Percentiles rank a stretch among this genome's conserved stretches.
Evolutionary conservation across 2,329 filamentous ascomycete species (phyloP).

Genomic region (Fusarium sp.): DNA sequence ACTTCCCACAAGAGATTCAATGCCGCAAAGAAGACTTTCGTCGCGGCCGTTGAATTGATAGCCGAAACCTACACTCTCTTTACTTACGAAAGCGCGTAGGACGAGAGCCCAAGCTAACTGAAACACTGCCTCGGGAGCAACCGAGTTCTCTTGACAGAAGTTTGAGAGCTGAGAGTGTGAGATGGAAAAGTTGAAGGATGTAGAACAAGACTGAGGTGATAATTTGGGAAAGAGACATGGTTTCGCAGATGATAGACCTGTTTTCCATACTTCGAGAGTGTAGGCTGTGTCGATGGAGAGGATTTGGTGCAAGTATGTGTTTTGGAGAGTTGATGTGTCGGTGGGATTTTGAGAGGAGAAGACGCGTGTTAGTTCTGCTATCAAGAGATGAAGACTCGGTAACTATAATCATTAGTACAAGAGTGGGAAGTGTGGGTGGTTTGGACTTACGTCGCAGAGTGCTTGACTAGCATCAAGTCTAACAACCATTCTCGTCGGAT

Average conservation of each 20-base stretch:
- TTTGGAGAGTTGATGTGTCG: slow-evolving; percentile 37
- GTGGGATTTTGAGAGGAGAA: slow-evolving; percentile 54
- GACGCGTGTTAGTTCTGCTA: slow-evolving; percentile 58
- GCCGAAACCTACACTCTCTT: slow-evolving; percentile 66
- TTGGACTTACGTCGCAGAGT: slow-evolving; percentile 61
- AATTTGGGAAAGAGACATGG: slow-evolving; percentile 60
- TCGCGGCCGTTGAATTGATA: slow-evolving; percentile 60
- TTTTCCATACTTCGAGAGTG: slow-evolving; percentile 60
- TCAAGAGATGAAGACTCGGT: slow-evolving; percentile 58
- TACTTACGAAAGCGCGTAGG: slow-evolving; percentile 64
- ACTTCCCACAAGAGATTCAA: slow-evolving; percentile 58
- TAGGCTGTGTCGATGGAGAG: slow-evolving; percentile 45
- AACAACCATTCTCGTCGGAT: slow-evolving; percentile 56
- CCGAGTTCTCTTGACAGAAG: slow-evolving; percentile 54
- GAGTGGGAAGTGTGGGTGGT: too few species aligned
- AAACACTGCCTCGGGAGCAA: slow-evolving; percentile 62
- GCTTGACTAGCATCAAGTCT: slow-evolving; percentile 64
- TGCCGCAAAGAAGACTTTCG: slow-evolving; percentile 54
- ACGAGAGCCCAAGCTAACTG: slow-evolving; percentile 71
- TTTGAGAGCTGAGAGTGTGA: slow-evolving; percentile 55
- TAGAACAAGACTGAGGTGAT: not conserved
- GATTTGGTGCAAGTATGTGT: slow-evolving; percentile 45
- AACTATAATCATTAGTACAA: slow-evolving; percentile 36
- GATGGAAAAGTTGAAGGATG: slow-evolving; percentile 55
- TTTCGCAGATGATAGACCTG: slow-evolving; percentile 51